Evolutionary conservation across 1,284 basidiomycete species (phyloP).

Genomic region (Trichosporon asahii): DNA sequence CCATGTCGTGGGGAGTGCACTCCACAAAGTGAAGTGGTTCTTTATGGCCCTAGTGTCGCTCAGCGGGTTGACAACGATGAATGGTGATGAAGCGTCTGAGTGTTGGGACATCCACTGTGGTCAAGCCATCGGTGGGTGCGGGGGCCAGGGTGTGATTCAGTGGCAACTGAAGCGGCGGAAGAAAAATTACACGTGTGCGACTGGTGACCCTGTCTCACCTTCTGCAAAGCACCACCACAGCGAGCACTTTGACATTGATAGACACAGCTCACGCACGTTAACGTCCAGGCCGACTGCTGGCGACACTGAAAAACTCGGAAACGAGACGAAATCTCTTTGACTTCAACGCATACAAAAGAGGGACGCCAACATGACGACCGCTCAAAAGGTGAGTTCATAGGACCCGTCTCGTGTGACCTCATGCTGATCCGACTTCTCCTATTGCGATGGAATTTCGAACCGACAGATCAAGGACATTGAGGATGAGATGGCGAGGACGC

Average conservation of each 20-base stretch:
- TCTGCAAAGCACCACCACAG: neutral
- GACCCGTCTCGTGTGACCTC: neutral
- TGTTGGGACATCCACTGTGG: neutral
- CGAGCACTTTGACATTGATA: neutral
- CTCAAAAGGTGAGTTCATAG: conserved; percentile 43
- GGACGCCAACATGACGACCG: conserved; percentile 47
- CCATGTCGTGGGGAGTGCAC: conserved; percentile 30
- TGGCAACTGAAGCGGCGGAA: neutral
- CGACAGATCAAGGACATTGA: conserved; percentile 51
- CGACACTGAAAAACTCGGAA: neutral
- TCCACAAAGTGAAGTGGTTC: neutral
- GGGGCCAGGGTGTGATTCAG: neutral
- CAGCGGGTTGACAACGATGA: neutral
- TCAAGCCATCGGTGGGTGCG: conserved; percentile 6
- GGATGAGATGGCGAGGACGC: conserved; percentile 54
- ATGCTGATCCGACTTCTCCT: neutral
- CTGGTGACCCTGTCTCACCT: neutral
- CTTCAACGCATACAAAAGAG: neutral
- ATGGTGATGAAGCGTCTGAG: conserved; percentile 3
- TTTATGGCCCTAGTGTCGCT: neutral
- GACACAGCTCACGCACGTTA: neutral
- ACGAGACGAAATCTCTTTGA: neutral
- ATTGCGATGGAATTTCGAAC: neutral
- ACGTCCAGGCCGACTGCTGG: neutral
- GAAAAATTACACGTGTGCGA: conserved; percentile 9